Evolutionary conservation across 208 protist genomes (phyloP), one percentile per base, ranked within the genome.

Genomic region (Crithidia bombi): DNA sequence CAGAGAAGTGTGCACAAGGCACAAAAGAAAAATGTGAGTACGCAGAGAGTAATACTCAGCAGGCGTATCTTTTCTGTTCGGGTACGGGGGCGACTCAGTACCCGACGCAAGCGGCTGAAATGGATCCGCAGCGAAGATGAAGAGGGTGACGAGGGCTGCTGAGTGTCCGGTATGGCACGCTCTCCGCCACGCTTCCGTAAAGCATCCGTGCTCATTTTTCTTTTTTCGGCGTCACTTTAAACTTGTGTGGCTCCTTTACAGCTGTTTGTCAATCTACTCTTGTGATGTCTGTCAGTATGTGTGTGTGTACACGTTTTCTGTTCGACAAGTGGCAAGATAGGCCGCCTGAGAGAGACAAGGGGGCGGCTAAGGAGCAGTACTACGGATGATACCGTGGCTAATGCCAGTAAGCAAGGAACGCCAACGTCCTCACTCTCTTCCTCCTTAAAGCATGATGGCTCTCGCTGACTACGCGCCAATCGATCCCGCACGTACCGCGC

Each of bases 141-240:
- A 26, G 63, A 46, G 15, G 54, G 10, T 11, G 55, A 32, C 26
- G 51, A n/a, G n/a, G 43, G 12, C 10, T 26, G 9, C 39, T 4
- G 15, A 2, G 4, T 15, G 12, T 30, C 26, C 2, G 58, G 3
- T 1, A 12, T n/a, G 1, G 21, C 43, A 23, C 41, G 58, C 32
- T 65, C 58, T 1, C 19, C 43, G 6, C 58, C 58, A n/a, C 58
- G 58, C 43, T 52, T 65, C 21, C 58, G 41, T 15, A 65, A 3
- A 9, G 4, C 30, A 3, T 65, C 43, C 12, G 19, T 5, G 12
- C 19, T 65, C 43, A 65, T 54, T 10, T 10, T 21, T 3, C 2
- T 2, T 6, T 5, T 4, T n/a, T n/a, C 15, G 30, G 17, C 1
- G 14, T 9, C 3, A 36, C 3, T 36, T 36, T 17, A 43, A 17